Evolutionary conservation across 768 basidiomycete species (phyloP), one percentile per base, ranked within the genome.

Genomic region (Cystofilobasidium macerans): DNA sequence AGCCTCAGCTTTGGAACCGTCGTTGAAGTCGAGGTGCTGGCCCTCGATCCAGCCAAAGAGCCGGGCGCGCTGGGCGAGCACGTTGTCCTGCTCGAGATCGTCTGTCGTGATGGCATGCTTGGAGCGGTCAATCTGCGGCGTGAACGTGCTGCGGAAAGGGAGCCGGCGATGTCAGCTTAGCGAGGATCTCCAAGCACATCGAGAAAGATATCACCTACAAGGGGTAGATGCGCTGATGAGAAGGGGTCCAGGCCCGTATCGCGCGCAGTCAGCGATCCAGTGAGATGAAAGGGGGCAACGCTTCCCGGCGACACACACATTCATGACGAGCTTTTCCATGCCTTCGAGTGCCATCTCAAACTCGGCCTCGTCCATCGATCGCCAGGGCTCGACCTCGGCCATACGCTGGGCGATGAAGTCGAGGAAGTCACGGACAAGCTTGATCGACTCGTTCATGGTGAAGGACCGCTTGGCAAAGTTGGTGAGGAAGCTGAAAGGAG

Each of bases 301-400:
- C n/a, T n/a, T n/a, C n/a, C n/a, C 11, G 22, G 26, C 32, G 54
- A 3, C 18, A 83, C 87, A 73, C 69, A 97, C 93, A 72, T 98
- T 99, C 95, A 99, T 98, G 70, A 99, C 95, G 9, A 99, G 82
- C 76, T 99, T 99, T 80, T 99, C 95, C 90, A 98, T 97, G 60
- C 92, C 93, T 77, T 99, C 95, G 80, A 91, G 83, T 0, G 92
- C 90, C 71, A 94, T 93, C 62, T 98, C 95, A 70, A 99, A 97
- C 75, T 98, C 92, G 8, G 79, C 77, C 26, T 89, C 85, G 2
- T 85, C 80, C 0, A 82, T 82, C 66, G 84, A 84, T 72, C 83
- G 83, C 93, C 92, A 97, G 0, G 77, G 76, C 32, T 76, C 75
- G 35, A 71, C 69, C 32, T 70, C 67, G 14, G 38, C 80, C 95